These are phyloP conservation scores for Chytriomyces sp. DNA, from an alignment of 192 early-diverging fungal genomes.

Conservation along the genomic window DNA sequence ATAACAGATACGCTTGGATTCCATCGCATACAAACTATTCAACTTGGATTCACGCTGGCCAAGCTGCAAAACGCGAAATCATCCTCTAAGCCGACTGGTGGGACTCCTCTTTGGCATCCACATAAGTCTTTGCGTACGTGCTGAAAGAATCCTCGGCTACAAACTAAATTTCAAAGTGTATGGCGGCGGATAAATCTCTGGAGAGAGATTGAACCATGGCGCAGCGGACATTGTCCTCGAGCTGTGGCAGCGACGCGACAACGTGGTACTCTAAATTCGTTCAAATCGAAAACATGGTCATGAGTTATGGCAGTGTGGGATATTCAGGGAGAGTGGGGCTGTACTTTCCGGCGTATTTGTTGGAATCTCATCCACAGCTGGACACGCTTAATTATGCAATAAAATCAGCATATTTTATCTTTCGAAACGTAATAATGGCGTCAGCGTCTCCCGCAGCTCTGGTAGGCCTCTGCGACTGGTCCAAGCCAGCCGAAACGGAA, in stretches of 20 bases:
- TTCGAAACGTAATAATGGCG: no score
- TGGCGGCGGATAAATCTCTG: not conserved
- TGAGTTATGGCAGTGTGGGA: not conserved
- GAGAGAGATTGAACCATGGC: not conserved
- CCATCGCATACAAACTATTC: not conserved
- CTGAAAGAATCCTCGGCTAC: slow-evolving; percentile 13
- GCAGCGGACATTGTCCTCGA: not conserved
- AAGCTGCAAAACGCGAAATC: slow-evolving; percentile 1
- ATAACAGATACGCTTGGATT: slow-evolving; percentile 3
- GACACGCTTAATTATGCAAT: not conserved
- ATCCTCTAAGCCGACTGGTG: slow-evolving; percentile 17
- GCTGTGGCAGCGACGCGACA: not conserved
- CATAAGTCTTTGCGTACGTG: not conserved
- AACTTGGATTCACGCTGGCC: not conserved
- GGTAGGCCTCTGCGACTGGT: not conserved
- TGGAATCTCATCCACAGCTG: not conserved
- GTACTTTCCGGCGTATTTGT: not conserved
- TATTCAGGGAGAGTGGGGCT: not conserved
- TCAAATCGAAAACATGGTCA: not conserved
- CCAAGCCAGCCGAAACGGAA: slow-evolving; percentile 1
- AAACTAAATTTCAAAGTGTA: slow-evolving; percentile 13
- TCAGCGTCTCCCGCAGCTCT: not conserved
- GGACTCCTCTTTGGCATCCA: not conserved
- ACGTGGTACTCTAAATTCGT: not conserved
- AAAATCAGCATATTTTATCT: no score